Evolutionary conservation across 108 stramenopile species (phyloP), one percentile per base, ranked within the genome.

Genomic region (Thalassiosira profunda): DNA sequence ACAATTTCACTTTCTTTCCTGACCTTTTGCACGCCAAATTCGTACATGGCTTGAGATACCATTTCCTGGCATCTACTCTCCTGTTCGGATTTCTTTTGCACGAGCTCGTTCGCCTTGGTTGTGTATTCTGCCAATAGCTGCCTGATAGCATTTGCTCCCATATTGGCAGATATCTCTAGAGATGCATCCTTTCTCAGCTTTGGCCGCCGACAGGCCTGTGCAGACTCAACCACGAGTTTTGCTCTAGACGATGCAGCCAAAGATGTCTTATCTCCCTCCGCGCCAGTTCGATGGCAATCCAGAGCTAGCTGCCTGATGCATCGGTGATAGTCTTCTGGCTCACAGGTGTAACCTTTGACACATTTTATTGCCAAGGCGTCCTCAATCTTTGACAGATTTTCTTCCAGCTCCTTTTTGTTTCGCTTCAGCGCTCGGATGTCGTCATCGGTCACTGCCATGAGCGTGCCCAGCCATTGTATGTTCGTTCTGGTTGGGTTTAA

Each of bases 401-500:
- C 52, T 35, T 35, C 40, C 42, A 86, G 42, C 7, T 53, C 5
- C 8, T 74, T 26, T 38, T 77, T 64, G 52, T 94, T 78, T 37
- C 53, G 38, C 41, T 80, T 57, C 38, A 86, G 57, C 52, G 43
- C 45, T 29, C 64, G 20, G 0, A 88, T 29, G 21, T 51, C 45
- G 36, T 74, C 58, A 26, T 67, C 63, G n/a, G 86, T 83, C 8
- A 95, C 86, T 44, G 49, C 44, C 44, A 51, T 42, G 3, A 92
- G 53, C 15, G 65, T 70, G 26, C 72, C 59, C 28, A 91, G 60
- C 89, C 89, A 88, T 62, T 94, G 90, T 31, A 90, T 34, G 15
- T 84, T 70, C 3, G 93, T 91, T 7, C 72, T 59, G 20, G 82
- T 75, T 17, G 90, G 90, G 62, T 88, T 77, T 41, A 94, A 43